These are phyloP conservation scores for Brassica incana DNA, from an alignment of 345 rosid species.

Conservation along the genomic window DNA sequence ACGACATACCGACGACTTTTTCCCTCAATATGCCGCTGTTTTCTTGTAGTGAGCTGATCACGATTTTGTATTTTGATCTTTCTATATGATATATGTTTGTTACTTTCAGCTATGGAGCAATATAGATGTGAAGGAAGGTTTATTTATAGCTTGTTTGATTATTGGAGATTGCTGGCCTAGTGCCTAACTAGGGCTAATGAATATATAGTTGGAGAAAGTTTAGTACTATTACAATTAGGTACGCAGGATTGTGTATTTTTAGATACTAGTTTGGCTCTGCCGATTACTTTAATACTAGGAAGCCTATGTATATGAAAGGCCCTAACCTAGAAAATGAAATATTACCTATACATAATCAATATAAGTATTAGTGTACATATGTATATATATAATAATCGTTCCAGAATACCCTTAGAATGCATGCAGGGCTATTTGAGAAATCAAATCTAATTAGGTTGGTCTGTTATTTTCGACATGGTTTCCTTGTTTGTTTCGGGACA, in stretches of 20 bases:
- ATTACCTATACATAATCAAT: neutral
- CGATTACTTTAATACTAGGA: neutral
- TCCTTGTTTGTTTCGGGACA: constrained; percentile 7
- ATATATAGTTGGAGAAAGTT: neutral
- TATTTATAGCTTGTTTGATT: constrained; percentile 10
- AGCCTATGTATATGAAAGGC: neutral
- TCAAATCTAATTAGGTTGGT: constrained; percentile 2
- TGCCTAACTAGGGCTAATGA: neutral
- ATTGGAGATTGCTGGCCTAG: neutral
- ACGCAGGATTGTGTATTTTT: neutral
- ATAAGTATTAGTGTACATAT: neutral
- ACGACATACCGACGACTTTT: too few species aligned
- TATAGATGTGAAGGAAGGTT: neutral
- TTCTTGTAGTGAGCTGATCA: too few species aligned
- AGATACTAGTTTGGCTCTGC: neutral
- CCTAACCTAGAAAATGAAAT: neutral
- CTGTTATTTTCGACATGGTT: neutral
- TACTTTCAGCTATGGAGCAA: constrained; percentile 4
- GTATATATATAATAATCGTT: neutral
- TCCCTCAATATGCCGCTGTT: too few species aligned
- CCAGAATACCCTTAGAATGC: neutral
- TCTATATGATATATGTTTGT: neutral
- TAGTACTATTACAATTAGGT: neutral
- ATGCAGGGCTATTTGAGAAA: neutral
- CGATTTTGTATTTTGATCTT: neutral